Evolutionary conservation across 768 basidiomycete species (phyloP).

Genomic region (Trametes cingulata): DNA sequence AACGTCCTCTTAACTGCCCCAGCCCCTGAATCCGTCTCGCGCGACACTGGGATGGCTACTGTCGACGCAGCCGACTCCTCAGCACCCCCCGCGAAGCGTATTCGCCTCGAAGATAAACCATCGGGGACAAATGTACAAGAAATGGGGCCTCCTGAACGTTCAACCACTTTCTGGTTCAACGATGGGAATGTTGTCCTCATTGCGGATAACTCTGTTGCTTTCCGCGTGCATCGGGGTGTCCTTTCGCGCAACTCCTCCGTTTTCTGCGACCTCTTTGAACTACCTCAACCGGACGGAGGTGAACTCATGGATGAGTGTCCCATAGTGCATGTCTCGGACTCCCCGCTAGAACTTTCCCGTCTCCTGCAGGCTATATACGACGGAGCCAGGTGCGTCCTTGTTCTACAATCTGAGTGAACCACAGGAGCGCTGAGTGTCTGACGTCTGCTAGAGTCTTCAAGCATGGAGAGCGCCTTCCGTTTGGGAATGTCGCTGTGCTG

Average conservation of each 20-base stretch:
- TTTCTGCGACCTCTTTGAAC: conserved; percentile 18
- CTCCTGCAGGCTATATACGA: conserved; percentile 8
- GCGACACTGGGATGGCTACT: too few relatives aligned
- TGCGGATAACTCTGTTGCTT: neutral
- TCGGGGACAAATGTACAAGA: neutral
- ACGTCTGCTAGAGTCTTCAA: neutral
- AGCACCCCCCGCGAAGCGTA: too few relatives aligned
- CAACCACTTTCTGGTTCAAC: neutral
- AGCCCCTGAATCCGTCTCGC: too few relatives aligned
- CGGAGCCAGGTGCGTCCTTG: neutral
- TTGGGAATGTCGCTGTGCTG: neutral
- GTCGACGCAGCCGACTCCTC: too few relatives aligned
- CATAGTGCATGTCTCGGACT: conserved; percentile 12
- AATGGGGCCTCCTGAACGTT: neutral
- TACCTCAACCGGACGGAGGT: neutral
- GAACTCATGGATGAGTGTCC: conserved; percentile 9
- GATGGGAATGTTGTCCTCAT: conserved; percentile 22
- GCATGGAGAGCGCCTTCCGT: neutral
- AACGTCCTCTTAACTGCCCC: too few relatives aligned
- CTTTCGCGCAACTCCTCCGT: conserved; percentile 21
- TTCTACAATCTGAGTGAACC: neutral
- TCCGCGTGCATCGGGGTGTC: conserved; percentile 19
- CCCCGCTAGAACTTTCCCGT: neutral
- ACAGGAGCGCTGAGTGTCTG: neutral
- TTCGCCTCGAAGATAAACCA: too few relatives aligned